Conservation (phyloP, 805 yeast genomes). For the Naumovozyma baii region DNA sequence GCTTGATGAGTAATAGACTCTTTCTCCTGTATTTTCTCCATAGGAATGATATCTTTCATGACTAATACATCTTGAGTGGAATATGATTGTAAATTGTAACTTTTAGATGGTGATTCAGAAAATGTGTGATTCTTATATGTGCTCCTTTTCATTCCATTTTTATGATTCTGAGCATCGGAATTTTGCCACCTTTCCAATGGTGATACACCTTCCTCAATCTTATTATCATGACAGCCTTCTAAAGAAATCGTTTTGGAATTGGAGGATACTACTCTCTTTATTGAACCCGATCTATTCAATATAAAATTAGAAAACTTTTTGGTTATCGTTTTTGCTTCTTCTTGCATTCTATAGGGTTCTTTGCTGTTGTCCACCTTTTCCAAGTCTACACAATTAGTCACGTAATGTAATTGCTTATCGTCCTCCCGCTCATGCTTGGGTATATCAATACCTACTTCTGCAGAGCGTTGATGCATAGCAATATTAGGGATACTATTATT, state of each 20-base stretch:
- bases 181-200: neutral
- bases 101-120: neutral
- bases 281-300: neutral
- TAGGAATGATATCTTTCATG: neutral
- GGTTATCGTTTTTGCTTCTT: neutral
- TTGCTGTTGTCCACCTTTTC: no score
- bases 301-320: neutral
- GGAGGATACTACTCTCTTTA: neutral
- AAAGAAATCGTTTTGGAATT: neutral
- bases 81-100: no score
- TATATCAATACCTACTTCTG: no score
- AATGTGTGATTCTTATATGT: neutral
- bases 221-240: neutral
- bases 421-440: no score
- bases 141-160: no score
- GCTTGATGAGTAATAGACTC: neutral
- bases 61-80: neutral
- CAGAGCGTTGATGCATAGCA: no score
- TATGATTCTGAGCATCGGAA: no score
- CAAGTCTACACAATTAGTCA: neutral
- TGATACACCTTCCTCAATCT: neutral
- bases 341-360: no score
- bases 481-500: neutral
- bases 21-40: neutral
- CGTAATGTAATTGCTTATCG: neutral